Base-by-base conservation (phyloP, 2,329 filamentous ascomycete species). In the Ilyonectria mors-panacis region DNA sequence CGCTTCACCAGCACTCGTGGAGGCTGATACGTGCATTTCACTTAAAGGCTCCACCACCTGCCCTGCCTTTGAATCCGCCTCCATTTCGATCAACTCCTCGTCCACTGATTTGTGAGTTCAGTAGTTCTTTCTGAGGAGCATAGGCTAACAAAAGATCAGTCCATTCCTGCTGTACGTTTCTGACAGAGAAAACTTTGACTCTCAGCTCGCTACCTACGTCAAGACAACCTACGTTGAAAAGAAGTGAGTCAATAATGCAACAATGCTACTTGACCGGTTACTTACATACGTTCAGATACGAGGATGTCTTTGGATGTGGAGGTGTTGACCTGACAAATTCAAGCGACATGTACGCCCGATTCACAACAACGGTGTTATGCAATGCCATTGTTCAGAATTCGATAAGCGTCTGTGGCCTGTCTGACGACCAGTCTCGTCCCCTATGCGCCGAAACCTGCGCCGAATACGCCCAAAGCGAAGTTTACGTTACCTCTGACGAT, bases 331-430 rank as follows among this genome's bases (percentile, higher is more conserved):
- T 95, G 63, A 89, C 89, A 63, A 93, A 97, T 78, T 92, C 94
- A 4, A 92, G 89, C 73, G 88, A 92, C 76, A 89, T 95, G 76
- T 99, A 99, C 82, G 95, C 96, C 55, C 92, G 96, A 75, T 99
- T 95, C 82, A 97, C 95, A 6, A 96, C 91, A 53, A 96, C 93
- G 68, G 92, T 97, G 70, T 88, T 99, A 71, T 99, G 96, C 87
- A 98, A 97, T 85, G 88, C 93, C 71, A 93, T 99, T 77, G 89
- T 99, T 57, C 96, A 99, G 81, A 95, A 94, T 78, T 98, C 96
- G 6, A 90, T 92, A 75, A 78, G 82, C 12, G 78, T 87, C 28
- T 99, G 96, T 81, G 81, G 83, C 21, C 83, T 97, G 51, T 87
- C 91, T 0, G 80, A 85, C n/a, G 82, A 86, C 33, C 84, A 91